Percentiles rank a stretch among this genome's conserved stretches.
phyloP scores from a whole-genome alignment of 176 grass and related monocot species.

The Triticum turgidum region DNA sequence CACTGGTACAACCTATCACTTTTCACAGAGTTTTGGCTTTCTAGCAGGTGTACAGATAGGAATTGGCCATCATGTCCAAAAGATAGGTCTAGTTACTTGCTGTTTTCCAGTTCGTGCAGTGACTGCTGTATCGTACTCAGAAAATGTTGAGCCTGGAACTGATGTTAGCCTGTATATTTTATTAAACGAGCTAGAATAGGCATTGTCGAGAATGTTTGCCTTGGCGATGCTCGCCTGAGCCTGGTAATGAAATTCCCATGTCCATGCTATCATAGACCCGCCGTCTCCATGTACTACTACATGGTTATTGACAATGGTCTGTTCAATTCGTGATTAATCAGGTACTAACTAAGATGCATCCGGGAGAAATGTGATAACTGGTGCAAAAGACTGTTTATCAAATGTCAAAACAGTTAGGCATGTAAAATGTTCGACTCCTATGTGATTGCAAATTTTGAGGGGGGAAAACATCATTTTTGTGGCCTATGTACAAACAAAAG shows the following conservation, averaged over 20 bases:
- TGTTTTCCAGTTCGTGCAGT: neutral
- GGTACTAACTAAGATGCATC: neutral
- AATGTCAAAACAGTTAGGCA: neutral
- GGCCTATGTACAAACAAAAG: neutral
- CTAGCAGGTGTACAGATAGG: slow-evolving; percentile 25
- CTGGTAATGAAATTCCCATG: neutral
- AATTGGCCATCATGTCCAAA: slow-evolving; percentile 18
- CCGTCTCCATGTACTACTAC: neutral
- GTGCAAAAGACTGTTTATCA: neutral
- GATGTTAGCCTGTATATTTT: neutral
- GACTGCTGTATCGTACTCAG: neutral
- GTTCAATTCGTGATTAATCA: neutral
- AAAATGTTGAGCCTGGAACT: slow-evolving; percentile 9
- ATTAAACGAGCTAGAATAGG: slow-evolving; percentile 7
- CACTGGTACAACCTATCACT: neutral
- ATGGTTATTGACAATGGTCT: neutral
- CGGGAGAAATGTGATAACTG: neutral
- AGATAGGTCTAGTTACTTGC: neutral
- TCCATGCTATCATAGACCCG: neutral
- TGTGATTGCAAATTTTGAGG: neutral
- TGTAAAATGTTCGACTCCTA: neutral
- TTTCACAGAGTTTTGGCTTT: neutral
- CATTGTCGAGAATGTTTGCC: neutral
- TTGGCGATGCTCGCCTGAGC: neutral
- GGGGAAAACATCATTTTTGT: neutral